Evolutionary conservation across 352 stramenopile species (phyloP).

Genomic region (Phytophthora pistaciae): DNA sequence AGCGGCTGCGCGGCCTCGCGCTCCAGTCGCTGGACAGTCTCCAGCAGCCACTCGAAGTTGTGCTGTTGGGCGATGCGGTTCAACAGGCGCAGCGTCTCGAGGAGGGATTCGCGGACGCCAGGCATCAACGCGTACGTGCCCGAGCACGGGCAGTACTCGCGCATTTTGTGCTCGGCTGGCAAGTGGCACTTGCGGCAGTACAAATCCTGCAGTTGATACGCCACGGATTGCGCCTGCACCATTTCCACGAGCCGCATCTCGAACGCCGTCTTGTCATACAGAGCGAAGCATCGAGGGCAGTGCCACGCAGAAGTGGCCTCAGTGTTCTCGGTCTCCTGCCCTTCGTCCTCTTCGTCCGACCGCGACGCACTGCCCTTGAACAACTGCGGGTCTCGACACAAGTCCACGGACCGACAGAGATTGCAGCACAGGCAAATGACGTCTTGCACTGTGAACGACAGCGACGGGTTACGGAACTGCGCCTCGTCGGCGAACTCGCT

Average conservation of each 20-base stretch:
- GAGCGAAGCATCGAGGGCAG: constrained; percentile 93
- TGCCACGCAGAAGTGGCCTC: constrained; percentile 67
- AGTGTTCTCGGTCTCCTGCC: constrained; percentile 34
- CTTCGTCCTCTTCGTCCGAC: constrained; percentile 34
- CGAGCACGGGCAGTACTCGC: constrained; percentile 83
- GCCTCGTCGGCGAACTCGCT: constrained; percentile 86
- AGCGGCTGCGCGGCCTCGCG: constrained; percentile 27
- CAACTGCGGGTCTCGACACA: constrained; percentile 94
- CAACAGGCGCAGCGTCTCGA: constrained; percentile 70
- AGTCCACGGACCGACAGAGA: constrained; percentile 95
- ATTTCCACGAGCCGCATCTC: constrained; percentile 94
- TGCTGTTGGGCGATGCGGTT: constrained; percentile 77
- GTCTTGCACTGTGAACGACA: constrained; percentile 96
- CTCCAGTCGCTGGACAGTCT: constrained; percentile 74
- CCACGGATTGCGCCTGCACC: constrained; percentile 85
- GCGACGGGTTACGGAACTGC: constrained; percentile 94
- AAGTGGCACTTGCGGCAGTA: constrained; percentile 85
- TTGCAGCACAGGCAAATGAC: constrained; percentile 98
- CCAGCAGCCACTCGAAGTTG: constrained; percentile 71
- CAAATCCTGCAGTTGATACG: constrained; percentile 95
- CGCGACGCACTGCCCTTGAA: constrained; percentile 76
- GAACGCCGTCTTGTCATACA: constrained; percentile 92
- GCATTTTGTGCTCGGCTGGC: constrained; percentile 80
- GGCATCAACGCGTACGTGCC: constrained; percentile 63
- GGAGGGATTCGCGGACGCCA: constrained; percentile 45